These are phyloP conservation scores for Hamamelis virginiana DNA, from an alignment of 164 flowering plant genomes.

Conservation along the genomic window DNA sequence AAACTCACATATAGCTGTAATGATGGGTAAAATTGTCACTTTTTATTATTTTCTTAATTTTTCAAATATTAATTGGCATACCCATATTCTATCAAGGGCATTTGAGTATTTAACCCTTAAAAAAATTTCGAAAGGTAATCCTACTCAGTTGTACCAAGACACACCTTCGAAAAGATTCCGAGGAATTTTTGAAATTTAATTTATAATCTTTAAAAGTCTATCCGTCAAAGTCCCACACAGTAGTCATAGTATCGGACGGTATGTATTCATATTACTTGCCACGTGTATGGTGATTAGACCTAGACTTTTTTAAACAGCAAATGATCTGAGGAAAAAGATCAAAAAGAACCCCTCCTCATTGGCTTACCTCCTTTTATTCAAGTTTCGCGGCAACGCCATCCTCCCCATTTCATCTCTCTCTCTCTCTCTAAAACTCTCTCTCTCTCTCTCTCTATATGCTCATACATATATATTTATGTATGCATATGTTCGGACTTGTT, in stretches of 20 bases:
- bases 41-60: too few relatives aligned
- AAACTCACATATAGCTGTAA: too few relatives aligned
- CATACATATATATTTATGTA: not conserved
- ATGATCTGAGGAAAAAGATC: not conserved
- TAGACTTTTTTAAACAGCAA: not conserved
- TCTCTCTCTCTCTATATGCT: constrained; percentile 4
- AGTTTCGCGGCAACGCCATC: constrained; percentile 45
- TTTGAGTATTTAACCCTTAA: too few relatives aligned
- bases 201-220: too few relatives aligned
- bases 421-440: not conserved
- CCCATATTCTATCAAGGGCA: too few relatives aligned
- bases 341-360: not conserved
- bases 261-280: not conserved
- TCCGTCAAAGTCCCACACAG: too few relatives aligned
- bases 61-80: too few relatives aligned
- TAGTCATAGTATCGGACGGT: not conserved
- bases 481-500: not conserved
- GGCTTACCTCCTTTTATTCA: constrained; percentile 23
- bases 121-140: too few relatives aligned
- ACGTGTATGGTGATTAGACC: constrained; percentile 15
- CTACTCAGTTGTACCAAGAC: not conserved
- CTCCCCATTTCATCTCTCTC: not conserved
- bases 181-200: too few relatives aligned
- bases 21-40: too few relatives aligned
- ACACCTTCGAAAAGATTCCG: too few relatives aligned